Evolutionary conservation across 495 filamentous ascomycete species (phyloP), one percentile per base, ranked within the genome.

Genomic region (Evansstolkia leycettana): DNA sequence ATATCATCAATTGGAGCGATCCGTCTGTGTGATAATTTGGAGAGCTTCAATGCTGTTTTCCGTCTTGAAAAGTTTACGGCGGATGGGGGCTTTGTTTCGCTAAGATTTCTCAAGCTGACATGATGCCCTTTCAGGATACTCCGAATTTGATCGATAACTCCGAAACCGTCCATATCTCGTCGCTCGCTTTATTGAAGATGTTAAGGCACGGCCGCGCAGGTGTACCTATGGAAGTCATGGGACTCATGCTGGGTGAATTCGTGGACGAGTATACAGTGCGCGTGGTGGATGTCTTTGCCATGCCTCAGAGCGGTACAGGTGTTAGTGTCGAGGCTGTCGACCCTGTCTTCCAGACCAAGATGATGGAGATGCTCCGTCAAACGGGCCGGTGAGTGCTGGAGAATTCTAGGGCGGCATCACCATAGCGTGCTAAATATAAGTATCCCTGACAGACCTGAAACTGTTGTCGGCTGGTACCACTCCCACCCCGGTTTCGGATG

Each of bases 211-310:
- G 90, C 47, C 79, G 90, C 47, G 90, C 90, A 33, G 90, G 90
- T 63, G 90, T 98, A 36, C 90, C 90, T 17, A 98, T 98, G 90
- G 90, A 98, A 73, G 90, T 98, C 52, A 98, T 98, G 90, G 90
- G 90, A 29, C 64, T 98, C 51, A 96, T 98, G 90, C 67, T 96
- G 41, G 90, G 90, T 51, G 92, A 95, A 51, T 96, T 98, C 51
- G 88, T 98, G 38, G 90, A 98, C 58, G 90, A 96, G 66, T 98
- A 94, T 55, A 98, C 90, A 42, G 90, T 98, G 33, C 78, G 89
- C 33, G 90, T 98, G 13, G 84, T 93, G 24, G 90, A 98, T 65
- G 90, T 96, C 5, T 98, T 98, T 59, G 90, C 90, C 30, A 98
- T 98, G 90, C 90, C 90, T n/a, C 90, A 98, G 57, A 94, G 86